These are phyloP conservation scores for Brassica carinata DNA, from an alignment of 345 rosid species.

Conservation along the genomic window DNA sequence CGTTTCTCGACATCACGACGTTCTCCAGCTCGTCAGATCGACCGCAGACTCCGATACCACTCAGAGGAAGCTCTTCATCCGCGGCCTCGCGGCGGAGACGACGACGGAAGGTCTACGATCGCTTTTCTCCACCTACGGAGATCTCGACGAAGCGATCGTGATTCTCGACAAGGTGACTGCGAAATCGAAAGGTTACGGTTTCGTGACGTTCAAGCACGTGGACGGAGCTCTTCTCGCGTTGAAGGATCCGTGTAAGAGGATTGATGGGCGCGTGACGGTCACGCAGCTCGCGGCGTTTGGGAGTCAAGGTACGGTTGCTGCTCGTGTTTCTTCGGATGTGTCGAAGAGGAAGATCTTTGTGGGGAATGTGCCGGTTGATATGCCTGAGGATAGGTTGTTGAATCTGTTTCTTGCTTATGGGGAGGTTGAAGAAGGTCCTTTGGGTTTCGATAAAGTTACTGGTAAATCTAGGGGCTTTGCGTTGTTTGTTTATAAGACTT, in stretches of 20 bases:
- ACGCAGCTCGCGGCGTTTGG: conserved; percentile 83
- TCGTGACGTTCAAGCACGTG: conserved; percentile 66
- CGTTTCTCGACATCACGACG: conserved; percentile 54
- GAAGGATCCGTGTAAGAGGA: conserved; percentile 79
- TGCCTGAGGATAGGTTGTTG: conserved; percentile 65
- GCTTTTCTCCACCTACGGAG: conserved; percentile 67
- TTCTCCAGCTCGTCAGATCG: conserved; percentile 53
- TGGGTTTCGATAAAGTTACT: conserved; percentile 82
- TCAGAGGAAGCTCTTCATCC: conserved; percentile 80
- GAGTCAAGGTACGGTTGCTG: conserved; percentile 49
- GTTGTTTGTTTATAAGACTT: conserved; percentile 74
- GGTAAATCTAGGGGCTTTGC: conserved; percentile 87
- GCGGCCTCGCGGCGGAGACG: conserved; percentile 89
- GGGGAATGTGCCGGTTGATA: conserved; percentile 73
- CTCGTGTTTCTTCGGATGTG: conserved; percentile 42
- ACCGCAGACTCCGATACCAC: conserved; percentile 67
- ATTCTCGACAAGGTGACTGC: conserved; percentile 70
- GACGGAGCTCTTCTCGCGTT: conserved; percentile 77
- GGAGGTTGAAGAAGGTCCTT: conserved; percentile 86
- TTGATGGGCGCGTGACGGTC: conserved; percentile 73
- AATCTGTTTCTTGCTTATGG: conserved; percentile 65
- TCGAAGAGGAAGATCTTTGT: conserved; percentile 81
- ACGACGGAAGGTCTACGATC: conserved; percentile 66
- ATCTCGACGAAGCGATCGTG: conserved; percentile 77
- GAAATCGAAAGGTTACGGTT: conserved; percentile 83